Evolutionary conservation across 2,329 filamentous ascomycete species (phyloP).

Genomic region (Xylaria sp.): DNA sequence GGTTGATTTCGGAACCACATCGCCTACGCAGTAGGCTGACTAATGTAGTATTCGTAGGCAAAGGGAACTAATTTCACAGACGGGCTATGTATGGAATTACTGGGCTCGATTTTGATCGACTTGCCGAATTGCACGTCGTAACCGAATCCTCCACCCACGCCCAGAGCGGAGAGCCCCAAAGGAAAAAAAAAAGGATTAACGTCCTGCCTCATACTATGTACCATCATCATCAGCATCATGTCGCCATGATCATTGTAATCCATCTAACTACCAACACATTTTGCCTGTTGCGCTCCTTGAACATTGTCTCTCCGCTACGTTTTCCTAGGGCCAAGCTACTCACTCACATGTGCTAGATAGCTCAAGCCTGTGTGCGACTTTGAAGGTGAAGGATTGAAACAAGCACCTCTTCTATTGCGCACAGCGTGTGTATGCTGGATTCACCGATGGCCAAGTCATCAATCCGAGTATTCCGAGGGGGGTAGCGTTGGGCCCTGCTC

Average conservation of each 20-base stretch:
- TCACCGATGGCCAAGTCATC: background rate
- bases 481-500: background rate
- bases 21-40: background rate
- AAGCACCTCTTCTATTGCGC: conserved; percentile 19
- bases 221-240: background rate
- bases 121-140: too few relatives aligned
- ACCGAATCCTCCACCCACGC: background rate
- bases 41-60: background rate
- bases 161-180: background rate
- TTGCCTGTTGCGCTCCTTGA: background rate
- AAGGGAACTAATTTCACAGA: background rate
- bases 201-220: background rate
- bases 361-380: background rate
- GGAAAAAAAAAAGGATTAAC: background rate
- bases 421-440: conserved; percentile 9
- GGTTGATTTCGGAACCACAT: background rate
- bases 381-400: conserved; percentile 19
- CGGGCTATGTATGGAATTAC: background rate
- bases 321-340: background rate
- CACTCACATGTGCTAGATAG: background rate
- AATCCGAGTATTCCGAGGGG: conserved; percentile 9
- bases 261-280: background rate
- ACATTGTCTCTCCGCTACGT: background rate
- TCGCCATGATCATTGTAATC: background rate
- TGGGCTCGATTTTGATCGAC: background rate